Evolutionary conservation across 2,329 filamentous ascomycete genomes (phyloP).

Genomic region (Hypoxylon sp.): DNA sequence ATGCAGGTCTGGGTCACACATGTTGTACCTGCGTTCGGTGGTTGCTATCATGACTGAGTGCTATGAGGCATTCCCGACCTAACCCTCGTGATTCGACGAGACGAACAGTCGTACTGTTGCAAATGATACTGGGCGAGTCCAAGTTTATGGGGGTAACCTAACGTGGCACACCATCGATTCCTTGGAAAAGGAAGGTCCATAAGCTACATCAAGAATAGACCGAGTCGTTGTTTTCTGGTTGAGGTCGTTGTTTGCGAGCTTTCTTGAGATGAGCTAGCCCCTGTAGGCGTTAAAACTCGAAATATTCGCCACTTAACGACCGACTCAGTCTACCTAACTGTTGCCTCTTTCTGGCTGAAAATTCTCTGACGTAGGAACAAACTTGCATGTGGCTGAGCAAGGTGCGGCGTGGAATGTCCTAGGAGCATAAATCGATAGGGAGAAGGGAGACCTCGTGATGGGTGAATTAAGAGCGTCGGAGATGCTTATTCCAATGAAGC

Average conservation of each 20-base stretch:
- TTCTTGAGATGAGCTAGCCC: not conserved
- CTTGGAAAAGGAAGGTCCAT: not conserved
- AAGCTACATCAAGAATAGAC: not conserved
- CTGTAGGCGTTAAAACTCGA: not conserved
- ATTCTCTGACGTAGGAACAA: not conserved
- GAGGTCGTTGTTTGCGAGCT: not conserved
- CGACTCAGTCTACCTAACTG: not conserved
- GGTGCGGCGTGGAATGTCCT: not conserved
- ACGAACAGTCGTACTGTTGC: not conserved
- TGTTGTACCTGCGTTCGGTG: not conserved
- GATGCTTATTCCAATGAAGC: not conserved
- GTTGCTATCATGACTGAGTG: not conserved
- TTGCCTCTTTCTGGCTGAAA: not conserved
- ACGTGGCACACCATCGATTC: not conserved
- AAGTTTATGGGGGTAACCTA: not conserved
- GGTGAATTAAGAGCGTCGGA: not conserved
- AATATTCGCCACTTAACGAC: not conserved
- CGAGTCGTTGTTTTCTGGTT: not conserved
- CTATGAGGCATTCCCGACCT: not conserved
- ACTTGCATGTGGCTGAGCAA: conserved; percentile 3
- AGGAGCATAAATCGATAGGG: not conserved
- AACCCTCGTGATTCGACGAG: not conserved
- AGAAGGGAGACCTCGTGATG: not conserved
- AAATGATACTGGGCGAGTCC: not conserved
- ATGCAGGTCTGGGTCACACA: not conserved